Evolutionary conservation across 2,329 filamentous ascomycete species (phyloP), one percentile per base, ranked within the genome.

Genomic region (Mycosphaerella sp.): DNA sequence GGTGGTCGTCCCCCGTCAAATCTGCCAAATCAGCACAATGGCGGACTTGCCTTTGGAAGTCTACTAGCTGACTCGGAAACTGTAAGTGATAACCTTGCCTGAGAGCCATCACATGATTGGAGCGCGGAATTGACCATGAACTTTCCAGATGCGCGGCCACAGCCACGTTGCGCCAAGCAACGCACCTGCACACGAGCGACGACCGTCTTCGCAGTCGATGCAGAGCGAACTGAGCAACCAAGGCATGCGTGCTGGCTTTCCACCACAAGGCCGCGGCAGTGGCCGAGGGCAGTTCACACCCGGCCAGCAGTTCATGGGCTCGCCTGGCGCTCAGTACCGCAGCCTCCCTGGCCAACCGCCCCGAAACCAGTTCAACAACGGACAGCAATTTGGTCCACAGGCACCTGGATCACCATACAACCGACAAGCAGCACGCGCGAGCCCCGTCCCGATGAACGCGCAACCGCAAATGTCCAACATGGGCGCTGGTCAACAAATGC

Each of bases 161-260:
- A 42, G 48, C 21, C 56, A 57, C 48, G 41, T 51, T 32, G 53
- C 51, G 26, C 49, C 57, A 46, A 44, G 42, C 64, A 80, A 79
- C 56, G 74, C 81, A 51, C 79, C 82, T n/a, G 81, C 80, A 60
- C 91, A 97, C 72, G 81, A 89, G 64, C 86, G 92, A 66, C 86
- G 89, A 64, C 87, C 92, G 69, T 96, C 92, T 31, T 86, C 86
- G 38, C 89, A 93, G 67, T 95, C 89, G 21, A 80, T 83, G 60
- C 87, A 92, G 70, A 83, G 82, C 69, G 86, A 91, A 60, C 80
- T 85, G 72, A 81, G 78, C 70, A 83, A 80, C 80, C 81, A 67
- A 60, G 74, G 72, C 65, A 72, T 76, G 69, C 67, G 59, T 59
- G 63, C 69, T 11, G 66, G 68, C 39, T 76, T 72, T 57, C 64